phyloP scores from a whole-genome alignment of 2,329 filamentous ascomycete species.

The Calcarisporium arbuscula region DNA sequence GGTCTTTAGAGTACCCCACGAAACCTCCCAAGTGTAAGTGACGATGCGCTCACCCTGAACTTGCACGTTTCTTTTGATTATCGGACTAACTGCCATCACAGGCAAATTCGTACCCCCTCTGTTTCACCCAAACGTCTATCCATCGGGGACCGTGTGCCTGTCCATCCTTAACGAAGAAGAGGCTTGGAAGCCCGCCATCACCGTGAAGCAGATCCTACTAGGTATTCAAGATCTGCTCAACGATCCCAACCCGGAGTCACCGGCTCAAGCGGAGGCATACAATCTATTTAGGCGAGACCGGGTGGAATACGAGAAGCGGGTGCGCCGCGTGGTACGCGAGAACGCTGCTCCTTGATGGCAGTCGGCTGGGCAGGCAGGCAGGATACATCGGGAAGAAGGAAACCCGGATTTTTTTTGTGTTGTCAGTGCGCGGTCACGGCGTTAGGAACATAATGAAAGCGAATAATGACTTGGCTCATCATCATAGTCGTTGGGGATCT shows the following conservation, averaged over 20 bases:
- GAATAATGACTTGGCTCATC: too few relatives aligned
- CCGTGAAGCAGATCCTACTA: conserved; percentile 93
- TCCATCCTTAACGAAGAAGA: conserved; percentile 98
- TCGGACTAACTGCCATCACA: conserved; percentile 28
- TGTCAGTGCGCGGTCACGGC: conserved; percentile 19
- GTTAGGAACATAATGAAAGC: conserved; percentile 24
- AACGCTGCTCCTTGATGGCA: conserved; percentile 65
- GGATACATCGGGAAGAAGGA: conserved; percentile 5
- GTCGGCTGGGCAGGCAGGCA: not conserved
- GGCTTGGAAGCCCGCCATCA: conserved; percentile 97
- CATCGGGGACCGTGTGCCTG: conserved; percentile 93
- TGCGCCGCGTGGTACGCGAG: conserved; percentile 80
- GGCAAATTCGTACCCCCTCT: conserved; percentile 95
- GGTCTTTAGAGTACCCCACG: conserved; percentile 78
- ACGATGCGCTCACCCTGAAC: not conserved
- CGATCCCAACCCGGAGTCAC: conserved; percentile 94
- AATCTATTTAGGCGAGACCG: conserved; percentile 92
- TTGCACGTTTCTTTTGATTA: not conserved
- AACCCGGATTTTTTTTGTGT: conserved; percentile 13
- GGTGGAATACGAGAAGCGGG: conserved; percentile 79
- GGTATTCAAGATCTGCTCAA: conserved; percentile 94
- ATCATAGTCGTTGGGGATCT: too few relatives aligned
- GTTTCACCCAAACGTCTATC: conserved; percentile 98
- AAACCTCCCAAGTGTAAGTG: conserved; percentile 95
- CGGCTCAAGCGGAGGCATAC: conserved; percentile 94